Base-by-base conservation (phyloP, 176 grass and related monocot species). In the Saccharum officinarum region DNA sequence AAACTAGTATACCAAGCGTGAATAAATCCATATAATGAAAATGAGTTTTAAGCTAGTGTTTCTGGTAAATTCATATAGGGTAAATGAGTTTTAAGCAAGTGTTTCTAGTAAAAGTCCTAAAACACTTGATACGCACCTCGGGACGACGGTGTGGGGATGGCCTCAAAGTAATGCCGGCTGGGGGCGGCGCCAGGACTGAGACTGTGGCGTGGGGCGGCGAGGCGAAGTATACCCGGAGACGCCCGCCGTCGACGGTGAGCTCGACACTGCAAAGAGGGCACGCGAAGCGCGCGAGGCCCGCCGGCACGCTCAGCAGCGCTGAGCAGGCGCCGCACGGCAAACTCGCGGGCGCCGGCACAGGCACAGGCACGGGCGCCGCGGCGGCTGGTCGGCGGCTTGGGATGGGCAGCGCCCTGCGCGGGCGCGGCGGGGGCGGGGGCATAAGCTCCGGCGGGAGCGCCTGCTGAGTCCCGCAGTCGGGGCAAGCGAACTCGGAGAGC, bases 401-500 rank as follows among this genome's bases (percentile, higher is more conserved):
- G 33, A 80, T 73, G 69, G 85, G 85, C n/a, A 81, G 57, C 33
- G 85, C 85, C 59, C 84, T 42, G 22, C 84, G 84, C 68, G 68
- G 84, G 33, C 85, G 78, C 60, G 80, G 50, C 18, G 47, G 46
- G 28, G 46, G 73, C 49, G 30, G 75, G 52, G 84, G 86, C 86
- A 94, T 88, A 59, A 94, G 89, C 60, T 94, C 92, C 10, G 82
- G 92, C 3, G 92, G 86, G 20, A 94, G 92, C 45, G 72, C 50
- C 66, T 94, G 88, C 61, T 86, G 82, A 22, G 73, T 88, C 12
- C 54, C 72, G 88, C 92, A 94, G 49, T 88, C 86, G 16, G 92
- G 86, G 57, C 92, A 94, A 83, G 86, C 86, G 82, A 94, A 94
- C 82, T 94, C 86, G 61, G 86, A 86, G 25, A 94, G 74, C 10